Evolutionary conservation across 495 filamentous ascomycete genomes (phyloP).

Genomic region (Parmelia sp.): DNA sequence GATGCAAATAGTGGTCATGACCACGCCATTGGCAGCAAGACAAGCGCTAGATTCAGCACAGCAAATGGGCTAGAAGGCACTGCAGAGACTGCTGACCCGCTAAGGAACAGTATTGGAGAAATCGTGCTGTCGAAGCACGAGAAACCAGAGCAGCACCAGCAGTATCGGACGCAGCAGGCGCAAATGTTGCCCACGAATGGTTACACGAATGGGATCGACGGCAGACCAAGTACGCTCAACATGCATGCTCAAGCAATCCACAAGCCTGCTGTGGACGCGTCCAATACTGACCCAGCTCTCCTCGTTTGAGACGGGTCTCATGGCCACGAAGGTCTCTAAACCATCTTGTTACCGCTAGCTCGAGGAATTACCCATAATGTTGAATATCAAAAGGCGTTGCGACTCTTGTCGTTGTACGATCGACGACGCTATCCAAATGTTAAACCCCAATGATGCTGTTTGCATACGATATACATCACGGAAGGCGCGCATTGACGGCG

Average conservation of each 20-base stretch:
- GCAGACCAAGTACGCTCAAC: background rate
- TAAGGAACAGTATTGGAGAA: background rate
- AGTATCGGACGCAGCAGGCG: background rate
- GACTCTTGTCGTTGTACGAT: too few species aligned
- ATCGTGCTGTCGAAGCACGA: background rate
- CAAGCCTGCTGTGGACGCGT: background rate
- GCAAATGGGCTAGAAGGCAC: background rate
- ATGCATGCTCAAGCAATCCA: background rate
- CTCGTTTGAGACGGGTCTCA: background rate
- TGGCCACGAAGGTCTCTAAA: background rate
- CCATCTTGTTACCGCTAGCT: background rate
- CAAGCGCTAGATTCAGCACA: background rate
- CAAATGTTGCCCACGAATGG: slow-evolving; percentile 1
- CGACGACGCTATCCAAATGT: too few species aligned
- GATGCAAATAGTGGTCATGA: slow-evolving; percentile 1
- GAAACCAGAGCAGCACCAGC: background rate
- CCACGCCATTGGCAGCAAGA: background rate
- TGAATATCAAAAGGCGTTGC: background rate
- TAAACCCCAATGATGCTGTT: too few species aligned
- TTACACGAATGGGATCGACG: background rate
- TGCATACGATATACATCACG: too few species aligned
- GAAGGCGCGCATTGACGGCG: background rate
- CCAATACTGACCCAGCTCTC: slow-evolving; percentile 12
- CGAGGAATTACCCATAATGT: background rate
- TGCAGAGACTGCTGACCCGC: background rate